Evolutionary conservation across 352 stramenopile species (phyloP).

Genomic region (Pythium myriotylum): DNA sequence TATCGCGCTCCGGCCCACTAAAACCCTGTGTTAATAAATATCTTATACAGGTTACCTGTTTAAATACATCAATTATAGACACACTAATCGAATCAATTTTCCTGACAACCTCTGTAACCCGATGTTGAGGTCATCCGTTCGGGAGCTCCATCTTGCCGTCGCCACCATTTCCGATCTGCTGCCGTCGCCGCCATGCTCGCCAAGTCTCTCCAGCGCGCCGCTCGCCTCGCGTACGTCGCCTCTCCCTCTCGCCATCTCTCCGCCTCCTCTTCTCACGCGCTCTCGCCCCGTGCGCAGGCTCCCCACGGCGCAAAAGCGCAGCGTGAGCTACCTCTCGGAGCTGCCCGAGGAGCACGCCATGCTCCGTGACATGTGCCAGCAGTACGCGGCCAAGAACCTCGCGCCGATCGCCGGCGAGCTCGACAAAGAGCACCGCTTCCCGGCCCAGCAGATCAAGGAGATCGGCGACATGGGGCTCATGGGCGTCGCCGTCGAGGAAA

Average conservation of each 20-base stretch:
- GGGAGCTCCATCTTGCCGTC: constrained; percentile 3
- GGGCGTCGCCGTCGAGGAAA: constrained; percentile 91
- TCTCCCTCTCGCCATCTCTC: neutral
- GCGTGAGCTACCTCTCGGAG: constrained; percentile 59
- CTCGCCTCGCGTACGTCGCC: constrained; percentile 31
- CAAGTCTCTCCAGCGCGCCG: constrained; percentile 41
- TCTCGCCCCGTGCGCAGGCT: constrained; percentile 9
- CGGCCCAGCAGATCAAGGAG: constrained; percentile 79
- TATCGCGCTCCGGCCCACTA: neutral
- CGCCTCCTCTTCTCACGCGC: neutral
- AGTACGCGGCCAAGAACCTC: constrained; percentile 96
- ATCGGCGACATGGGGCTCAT: constrained; percentile 95
- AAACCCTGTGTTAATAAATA: neutral
- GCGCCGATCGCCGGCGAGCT: constrained; percentile 88
- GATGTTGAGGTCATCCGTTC: neutral
- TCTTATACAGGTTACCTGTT: neutral
- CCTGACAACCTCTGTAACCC: neutral
- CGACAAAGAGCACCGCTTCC: constrained; percentile 90
- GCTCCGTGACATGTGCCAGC: constrained; percentile 95
- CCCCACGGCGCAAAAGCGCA: constrained; percentile 35
- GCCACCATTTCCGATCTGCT: constrained; percentile 15
- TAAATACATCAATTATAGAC: too few relatives aligned
- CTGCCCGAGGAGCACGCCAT: constrained; percentile 96
- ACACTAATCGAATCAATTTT: neutral
- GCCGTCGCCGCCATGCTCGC: constrained; percentile 34